These are phyloP conservation scores for Acanthamoeba castellanii DNA, from an alignment of 208 protist species.

Conservation along the genomic window DNA sequence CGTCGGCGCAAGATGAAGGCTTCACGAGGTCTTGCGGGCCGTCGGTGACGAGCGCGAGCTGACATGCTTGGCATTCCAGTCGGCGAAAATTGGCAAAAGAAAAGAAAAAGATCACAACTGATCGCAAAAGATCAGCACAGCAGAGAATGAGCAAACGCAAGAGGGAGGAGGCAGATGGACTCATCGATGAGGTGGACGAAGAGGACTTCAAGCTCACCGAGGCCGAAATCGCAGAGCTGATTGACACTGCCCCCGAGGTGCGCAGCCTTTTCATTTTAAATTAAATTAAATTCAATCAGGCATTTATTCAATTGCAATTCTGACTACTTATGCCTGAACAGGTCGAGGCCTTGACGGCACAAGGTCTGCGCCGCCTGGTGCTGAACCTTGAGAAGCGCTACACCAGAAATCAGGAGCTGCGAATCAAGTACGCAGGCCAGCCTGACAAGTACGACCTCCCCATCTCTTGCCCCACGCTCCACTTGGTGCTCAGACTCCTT, in stretches of 20 bases:
- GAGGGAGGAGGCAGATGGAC: conserved; percentile 30
- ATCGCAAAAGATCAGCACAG: too few species aligned
- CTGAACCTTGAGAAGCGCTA: conserved; percentile 88
- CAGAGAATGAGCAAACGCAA: conserved; percentile 62
- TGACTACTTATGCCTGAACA: background rate
- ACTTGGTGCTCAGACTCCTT: background rate
- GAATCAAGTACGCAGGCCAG: conserved; percentile 86
- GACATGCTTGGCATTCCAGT: background rate
- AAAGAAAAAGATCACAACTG: background rate
- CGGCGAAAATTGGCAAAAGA: background rate
- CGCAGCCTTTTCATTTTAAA: background rate
- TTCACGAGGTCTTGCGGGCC: background rate
- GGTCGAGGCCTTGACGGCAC: conserved; percentile 81
- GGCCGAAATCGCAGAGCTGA: conserved; percentile 30
- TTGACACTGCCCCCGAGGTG: conserved; percentile 55
- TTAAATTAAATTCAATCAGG: background rate
- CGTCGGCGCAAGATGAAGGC: background rate
- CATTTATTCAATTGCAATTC: background rate
- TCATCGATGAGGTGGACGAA: background rate
- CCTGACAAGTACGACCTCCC: conserved; percentile 82
- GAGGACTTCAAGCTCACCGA: conserved; percentile 52
- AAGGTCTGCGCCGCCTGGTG: conserved; percentile 81
- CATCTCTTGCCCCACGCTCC: background rate
- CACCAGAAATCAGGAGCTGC: conserved; percentile 85
- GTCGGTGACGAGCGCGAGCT: background rate